phyloP scores from a whole-genome alignment of 2,329 filamentous ascomycete species.

The Botryotinia calthae region DNA sequence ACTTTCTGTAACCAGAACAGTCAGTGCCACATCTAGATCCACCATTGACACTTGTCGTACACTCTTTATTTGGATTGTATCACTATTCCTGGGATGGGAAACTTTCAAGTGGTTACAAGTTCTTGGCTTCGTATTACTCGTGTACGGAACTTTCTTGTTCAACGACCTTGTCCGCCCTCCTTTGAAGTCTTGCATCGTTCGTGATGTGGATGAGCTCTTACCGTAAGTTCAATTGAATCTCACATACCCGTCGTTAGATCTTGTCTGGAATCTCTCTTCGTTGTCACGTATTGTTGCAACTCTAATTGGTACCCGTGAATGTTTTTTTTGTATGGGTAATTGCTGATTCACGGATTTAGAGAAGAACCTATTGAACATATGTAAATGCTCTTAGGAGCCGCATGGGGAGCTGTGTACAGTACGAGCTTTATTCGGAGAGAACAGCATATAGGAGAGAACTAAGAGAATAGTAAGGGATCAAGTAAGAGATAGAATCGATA shows the following conservation, averaged over 20 bases:
- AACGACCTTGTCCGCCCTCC: conserved; percentile 90
- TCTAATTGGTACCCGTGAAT: neutral
- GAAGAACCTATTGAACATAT: conserved; percentile 81
- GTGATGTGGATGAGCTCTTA: conserved; percentile 62
- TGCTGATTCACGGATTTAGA: neutral
- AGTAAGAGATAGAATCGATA: neutral
- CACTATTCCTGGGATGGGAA: conserved; percentile 91
- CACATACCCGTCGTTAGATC: neutral
- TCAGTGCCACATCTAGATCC: conserved; percentile 88
- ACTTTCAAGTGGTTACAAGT: conserved; percentile 97
- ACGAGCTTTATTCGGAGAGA: neutral
- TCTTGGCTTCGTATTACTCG: conserved; percentile 78
- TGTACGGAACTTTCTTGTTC: conserved; percentile 96
- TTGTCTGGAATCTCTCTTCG: neutral
- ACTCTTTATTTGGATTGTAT: conserved; percentile 97
- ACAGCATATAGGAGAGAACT: neutral
- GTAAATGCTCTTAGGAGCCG: conserved; percentile 20
- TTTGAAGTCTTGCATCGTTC: conserved; percentile 61
- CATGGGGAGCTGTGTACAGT: neutral
- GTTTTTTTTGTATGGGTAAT: neutral
- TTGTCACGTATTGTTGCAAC: neutral
- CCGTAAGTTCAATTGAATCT: conserved; percentile 43
- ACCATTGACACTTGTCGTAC: conserved; percentile 98
- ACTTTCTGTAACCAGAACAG: conserved; percentile 81
- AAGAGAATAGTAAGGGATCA: neutral